Percentiles rank a stretch among this genome's conserved stretches.
Evolutionary conservation across 495 filamentous ascomycete species (phyloP).

Genomic region (Entonaema liquescens): DNA sequence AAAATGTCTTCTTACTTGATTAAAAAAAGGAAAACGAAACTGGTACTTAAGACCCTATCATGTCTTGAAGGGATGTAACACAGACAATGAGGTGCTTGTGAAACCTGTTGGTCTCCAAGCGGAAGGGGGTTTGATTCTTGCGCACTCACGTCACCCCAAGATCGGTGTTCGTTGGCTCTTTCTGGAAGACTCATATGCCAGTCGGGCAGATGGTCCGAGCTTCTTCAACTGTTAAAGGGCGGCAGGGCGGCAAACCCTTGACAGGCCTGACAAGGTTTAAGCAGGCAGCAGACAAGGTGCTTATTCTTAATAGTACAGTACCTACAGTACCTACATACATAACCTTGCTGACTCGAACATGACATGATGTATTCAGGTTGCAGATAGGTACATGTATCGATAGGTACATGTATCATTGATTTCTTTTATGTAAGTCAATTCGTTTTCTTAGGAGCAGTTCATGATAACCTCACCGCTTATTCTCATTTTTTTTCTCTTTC

Average conservation of each 20-base stretch:
- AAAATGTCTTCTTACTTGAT: not conserved
- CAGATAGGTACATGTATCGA: no score
- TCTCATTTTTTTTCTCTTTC: not conserved
- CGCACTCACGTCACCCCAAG: slow-evolving; percentile 29
- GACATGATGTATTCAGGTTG: not conserved
- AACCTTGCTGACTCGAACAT: slow-evolving; percentile 11
- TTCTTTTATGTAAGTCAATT: slow-evolving; percentile 26
- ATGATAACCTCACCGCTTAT: slow-evolving; percentile 33
- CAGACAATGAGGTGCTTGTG: slow-evolving; percentile 23
- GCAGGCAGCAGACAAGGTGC: slow-evolving; percentile 21
- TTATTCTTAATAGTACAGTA: no score
- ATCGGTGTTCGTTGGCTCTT: slow-evolving; percentile 25
- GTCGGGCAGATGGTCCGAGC: slow-evolving; percentile 29
- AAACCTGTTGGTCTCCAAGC: slow-evolving; percentile 28
- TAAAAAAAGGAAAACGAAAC: not conserved
- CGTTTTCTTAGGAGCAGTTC: not conserved
- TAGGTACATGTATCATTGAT: not conserved
- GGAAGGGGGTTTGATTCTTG: slow-evolving; percentile 27
- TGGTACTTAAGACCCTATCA: not conserved
- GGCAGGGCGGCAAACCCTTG: not conserved
- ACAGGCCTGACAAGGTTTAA: not conserved
- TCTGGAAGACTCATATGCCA: slow-evolving; percentile 17
- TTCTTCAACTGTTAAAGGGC: slow-evolving; percentile 13
- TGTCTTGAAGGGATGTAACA: not conserved
- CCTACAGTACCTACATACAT: no score